Percentiles rank a stretch among this genome's conserved stretches.
Evolutionary conservation across 495 filamentous ascomycete species (phyloP).

Genomic region (Trichocladium antarcticum): DNA sequence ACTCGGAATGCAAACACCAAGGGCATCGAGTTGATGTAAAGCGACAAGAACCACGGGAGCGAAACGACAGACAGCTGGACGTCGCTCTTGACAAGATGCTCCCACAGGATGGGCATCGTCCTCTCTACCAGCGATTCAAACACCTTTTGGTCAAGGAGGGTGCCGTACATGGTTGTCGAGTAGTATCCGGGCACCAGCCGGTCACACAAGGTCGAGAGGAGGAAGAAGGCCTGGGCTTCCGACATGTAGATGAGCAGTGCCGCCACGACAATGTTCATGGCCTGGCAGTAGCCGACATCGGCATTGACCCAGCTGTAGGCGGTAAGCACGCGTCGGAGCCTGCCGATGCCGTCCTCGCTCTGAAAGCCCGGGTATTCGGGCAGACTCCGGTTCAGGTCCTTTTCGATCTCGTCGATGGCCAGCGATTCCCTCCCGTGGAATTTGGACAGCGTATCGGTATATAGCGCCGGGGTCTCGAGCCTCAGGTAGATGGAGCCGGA

Average conservation of each 20-base stretch:
- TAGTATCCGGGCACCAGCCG: conserved; percentile 92
- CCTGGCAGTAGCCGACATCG: conserved; percentile 95
- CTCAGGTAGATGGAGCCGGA: conserved; percentile 84
- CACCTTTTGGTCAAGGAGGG: conserved; percentile 87
- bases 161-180: conserved; percentile 97
- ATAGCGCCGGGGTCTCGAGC: conserved; percentile 73
- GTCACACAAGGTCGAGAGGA: conserved; percentile 85
- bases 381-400: conserved; percentile 89
- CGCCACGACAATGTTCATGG: conserved; percentile 98
- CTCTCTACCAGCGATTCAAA: conserved; percentile 96
- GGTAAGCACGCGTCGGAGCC: conserved; percentile 78
- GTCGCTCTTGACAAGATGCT: conserved; percentile 87
- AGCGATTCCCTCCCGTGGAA: conserved; percentile 73
- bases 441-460: conserved; percentile 70
- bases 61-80: conserved; percentile 98
- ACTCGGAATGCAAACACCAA: conserved; percentile 94
- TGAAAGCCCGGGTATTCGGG: conserved; percentile 97
- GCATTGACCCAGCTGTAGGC: conserved; percentile 95
- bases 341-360: conserved; percentile 86
- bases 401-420: conserved; percentile 97
- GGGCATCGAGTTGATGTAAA: conserved; percentile 99
- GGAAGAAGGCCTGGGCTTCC: conserved; percentile 88
- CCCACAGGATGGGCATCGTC: conserved; percentile 98
- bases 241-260: conserved; percentile 97
- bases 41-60: conserved; percentile 91